Percentiles rank a stretch among this genome's conserved stretches.
phyloP scores from a whole-genome alignment of 345 rosid species.

The Euphorbia peplus region DNA sequence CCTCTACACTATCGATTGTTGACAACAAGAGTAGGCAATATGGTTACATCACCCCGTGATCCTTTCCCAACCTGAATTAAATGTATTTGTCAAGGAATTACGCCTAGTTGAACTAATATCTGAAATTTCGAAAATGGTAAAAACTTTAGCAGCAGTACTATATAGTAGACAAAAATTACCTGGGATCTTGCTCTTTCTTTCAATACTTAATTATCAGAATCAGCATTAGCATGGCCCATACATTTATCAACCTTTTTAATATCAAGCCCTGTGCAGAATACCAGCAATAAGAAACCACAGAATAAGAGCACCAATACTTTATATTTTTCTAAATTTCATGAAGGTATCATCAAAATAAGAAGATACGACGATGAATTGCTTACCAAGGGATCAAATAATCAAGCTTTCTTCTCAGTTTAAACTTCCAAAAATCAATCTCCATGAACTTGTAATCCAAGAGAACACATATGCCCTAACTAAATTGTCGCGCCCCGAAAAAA shows the following conservation, averaged over 20 bases:
- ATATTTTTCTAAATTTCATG: conserved; percentile 2
- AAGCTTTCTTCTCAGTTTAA: too few species aligned
- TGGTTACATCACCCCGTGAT: conserved; percentile 96
- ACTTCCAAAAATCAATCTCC: too few species aligned
- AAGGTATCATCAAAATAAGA: not conserved
- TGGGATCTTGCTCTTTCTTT: conserved; percentile 96
- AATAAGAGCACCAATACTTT: conserved; percentile 7
- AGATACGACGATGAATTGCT: conserved; percentile 12
- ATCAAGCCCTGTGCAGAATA: conserved; percentile 60
- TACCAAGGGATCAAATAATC: conserved; percentile 93
- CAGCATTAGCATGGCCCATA: conserved; percentile 82
- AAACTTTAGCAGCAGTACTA: not conserved
- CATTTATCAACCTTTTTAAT: conserved; percentile 72
- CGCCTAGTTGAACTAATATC: conserved; percentile 6
- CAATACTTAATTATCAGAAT: conserved; percentile 74
- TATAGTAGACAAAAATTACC: conserved; percentile 35
- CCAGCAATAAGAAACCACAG: conserved; percentile 3
- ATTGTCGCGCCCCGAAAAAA: too few species aligned
- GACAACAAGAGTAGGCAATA: conserved; percentile 96
- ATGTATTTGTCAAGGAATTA: conserved; percentile 24
- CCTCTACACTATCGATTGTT: conserved; percentile 95
- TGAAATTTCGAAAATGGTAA: not conserved
- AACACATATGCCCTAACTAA: too few species aligned
- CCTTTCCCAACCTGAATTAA: conserved; percentile 90
- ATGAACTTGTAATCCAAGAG: too few species aligned